Conservation (phyloP, 345 rosid genomes). For the Lepidium aucheri region DNA sequence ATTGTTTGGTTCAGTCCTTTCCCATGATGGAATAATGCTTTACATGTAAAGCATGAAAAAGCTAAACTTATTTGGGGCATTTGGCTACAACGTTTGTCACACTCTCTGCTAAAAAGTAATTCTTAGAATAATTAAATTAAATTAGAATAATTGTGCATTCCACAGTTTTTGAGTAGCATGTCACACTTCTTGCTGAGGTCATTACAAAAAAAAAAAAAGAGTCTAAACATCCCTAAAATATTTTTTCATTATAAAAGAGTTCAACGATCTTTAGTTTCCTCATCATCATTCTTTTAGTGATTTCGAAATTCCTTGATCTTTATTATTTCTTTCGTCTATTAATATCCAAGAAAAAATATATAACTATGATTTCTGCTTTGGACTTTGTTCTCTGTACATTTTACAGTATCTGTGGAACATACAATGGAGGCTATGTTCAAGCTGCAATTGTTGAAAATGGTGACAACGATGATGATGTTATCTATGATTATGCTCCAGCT, state of each 20-base stretch:
- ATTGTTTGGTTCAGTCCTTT: too few relatives aligned
- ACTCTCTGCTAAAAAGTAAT: too few relatives aligned
- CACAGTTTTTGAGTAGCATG: background rate
- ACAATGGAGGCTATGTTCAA: background rate
- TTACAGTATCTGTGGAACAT: background rate
- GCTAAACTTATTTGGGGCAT: too few relatives aligned
- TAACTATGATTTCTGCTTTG: background rate
- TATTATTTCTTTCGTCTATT: background rate
- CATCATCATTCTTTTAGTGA: background rate
- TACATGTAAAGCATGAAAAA: too few relatives aligned
- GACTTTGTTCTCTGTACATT: background rate
- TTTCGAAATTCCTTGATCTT: background rate
- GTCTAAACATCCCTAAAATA: background rate
- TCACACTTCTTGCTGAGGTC: background rate
- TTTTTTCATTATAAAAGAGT: background rate
- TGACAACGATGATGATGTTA: background rate
- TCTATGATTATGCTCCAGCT: slow-evolving; percentile 7
- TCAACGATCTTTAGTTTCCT: background rate
- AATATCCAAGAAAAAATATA: background rate
- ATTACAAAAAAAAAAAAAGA: background rate
- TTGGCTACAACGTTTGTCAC: too few relatives aligned
- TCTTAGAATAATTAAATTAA: too few relatives aligned
- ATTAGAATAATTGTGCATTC: background rate
- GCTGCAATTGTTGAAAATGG: background rate
- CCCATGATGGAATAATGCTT: too few relatives aligned